Evolutionary conservation across 2,329 filamentous ascomycete genomes (phyloP), one percentile per base, ranked within the genome.

Genomic region (Parastagonospora avenae): DNA sequence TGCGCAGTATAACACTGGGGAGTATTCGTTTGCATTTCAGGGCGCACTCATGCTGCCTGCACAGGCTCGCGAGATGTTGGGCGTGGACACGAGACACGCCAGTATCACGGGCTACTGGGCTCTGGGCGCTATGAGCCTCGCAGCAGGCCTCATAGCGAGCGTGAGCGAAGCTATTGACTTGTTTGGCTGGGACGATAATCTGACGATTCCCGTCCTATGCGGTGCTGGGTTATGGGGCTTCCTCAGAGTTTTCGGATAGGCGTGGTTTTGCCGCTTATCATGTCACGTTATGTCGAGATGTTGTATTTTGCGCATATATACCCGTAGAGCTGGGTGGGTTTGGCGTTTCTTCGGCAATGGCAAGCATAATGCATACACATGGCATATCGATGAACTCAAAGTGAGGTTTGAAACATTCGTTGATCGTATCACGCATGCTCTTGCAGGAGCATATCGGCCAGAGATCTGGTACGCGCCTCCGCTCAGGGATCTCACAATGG

Each of bases 171-270:
- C 93, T 12, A 82, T 96, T 39, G 92, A 99, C 76, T 68, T 97
- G 0, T 97, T 92, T 71, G 91, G 92, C 41, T 92, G 91, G 89
- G 94, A 99, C 68, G 94, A 99, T 76, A 99, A 99, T 75, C 79
- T 99, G 64, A 97, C 93, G 42, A 99, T 99, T 73, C 94, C 94
- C 2, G 86, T 96, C 24, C 80, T 99, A 42, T 96, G 91, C 70
- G 92, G 92, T 19, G 76, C 91, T 39, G 92, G 92, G 6, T 86
- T 99, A 54, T 96, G 90, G 88, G 89, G 88, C 0, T 97, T 99
- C 73, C 81, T 97, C 64, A 95, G 90, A 77, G 74, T 92, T 42
- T 97, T 97, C 80, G 88, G 87, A 30, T 72, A 38, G 56, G 19
- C n/a, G 8, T 12, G 16, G 8, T 39, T 12, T 37, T 14, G 19